Evolutionary conservation across 2,329 filamentous ascomycete species (phyloP).

Genomic region (Paecilomyces fulvus): DNA sequence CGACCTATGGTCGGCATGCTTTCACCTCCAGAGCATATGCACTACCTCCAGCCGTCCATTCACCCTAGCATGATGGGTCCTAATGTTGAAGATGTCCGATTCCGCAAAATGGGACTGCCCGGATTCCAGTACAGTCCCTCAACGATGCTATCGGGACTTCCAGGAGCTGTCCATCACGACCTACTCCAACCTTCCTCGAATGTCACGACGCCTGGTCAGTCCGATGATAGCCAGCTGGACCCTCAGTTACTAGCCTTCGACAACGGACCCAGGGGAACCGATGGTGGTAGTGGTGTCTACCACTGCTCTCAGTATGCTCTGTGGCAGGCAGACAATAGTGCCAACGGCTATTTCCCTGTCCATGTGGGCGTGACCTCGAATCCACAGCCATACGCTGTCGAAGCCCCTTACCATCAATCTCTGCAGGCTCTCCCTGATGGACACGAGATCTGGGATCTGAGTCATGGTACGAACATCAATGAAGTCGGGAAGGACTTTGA

Average conservation of each 20-base stretch:
- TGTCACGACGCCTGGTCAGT: slow-evolving; percentile 13
- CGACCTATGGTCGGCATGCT: slow-evolving; percentile 40
- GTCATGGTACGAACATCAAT: slow-evolving; percentile 25
- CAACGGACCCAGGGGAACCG: slow-evolving; percentile 9
- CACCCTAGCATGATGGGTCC: slow-evolving; percentile 31
- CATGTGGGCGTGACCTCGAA: slow-evolving; percentile 8
- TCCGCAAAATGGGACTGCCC: slow-evolving; percentile 28
- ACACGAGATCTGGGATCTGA: slow-evolving; percentile 30
- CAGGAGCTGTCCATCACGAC: slow-evolving; percentile 35
- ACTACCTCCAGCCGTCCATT: slow-evolving; percentile 45
- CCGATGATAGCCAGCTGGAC: slow-evolving; percentile 30
- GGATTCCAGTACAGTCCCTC: slow-evolving; percentile 23
- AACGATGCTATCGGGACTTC: slow-evolving; percentile 33
- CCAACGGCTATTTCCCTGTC: slow-evolving; percentile 13
- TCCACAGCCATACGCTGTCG: slow-evolving; percentile 6
- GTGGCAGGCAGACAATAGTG: slow-evolving; percentile 15
- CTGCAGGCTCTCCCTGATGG: slow-evolving; percentile 26
- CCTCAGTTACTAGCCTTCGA: slow-evolving; percentile 32
- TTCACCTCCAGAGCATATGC: slow-evolving; percentile 36
- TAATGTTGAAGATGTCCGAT: slow-evolving; percentile 36
- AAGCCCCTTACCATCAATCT: slow-evolving; percentile 14
- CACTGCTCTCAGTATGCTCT: slow-evolving; percentile 11
- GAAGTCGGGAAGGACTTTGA: slow-evolving; percentile 39
- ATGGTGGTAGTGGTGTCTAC: slow-evolving; percentile 7
- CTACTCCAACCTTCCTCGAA: slow-evolving; percentile 29